Base-by-base conservation (phyloP, 495 filamentous ascomycete species). In the Daldinia loculata region DNA sequence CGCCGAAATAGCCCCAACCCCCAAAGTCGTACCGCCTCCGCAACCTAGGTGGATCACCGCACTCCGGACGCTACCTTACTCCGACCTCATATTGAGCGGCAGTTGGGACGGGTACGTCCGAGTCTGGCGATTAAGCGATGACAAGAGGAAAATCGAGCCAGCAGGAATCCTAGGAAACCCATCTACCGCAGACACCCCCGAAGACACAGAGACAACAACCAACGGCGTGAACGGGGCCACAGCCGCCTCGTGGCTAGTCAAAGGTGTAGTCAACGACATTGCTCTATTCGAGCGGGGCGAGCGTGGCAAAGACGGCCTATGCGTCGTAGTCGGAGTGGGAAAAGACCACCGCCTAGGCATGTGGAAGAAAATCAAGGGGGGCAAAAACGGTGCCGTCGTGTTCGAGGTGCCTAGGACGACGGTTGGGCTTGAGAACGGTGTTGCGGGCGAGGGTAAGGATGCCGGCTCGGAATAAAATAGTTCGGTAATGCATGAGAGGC, bases 51-150 rank as follows among this genome's bases (percentile, higher is more conserved):
- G 92, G 86, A 95, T 99, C 76, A 98, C 95, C 8, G 95, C 95
- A 2, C 81, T 99, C 48, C 83, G 90, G 29, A 91, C 91, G 4
- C 83, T 98, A 39, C 93, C 95, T 0, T 96, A 93, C 74, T 93
- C 92, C 9, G 93, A 99, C 74, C 80, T 97, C 30, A 85, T 98
- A 39, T 80, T 98, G 38, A 94, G 89, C 66, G 95, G 95, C 15
- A 96, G 92, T 77, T 98, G 94, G 93, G 95, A 99, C 80, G 95
- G 95, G 1, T 87, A 84, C 72, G 85, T 98, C 15, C 85, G 94
- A 29, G 90, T 89, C n/a, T 99, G 94, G 93, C 87, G 82, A 63
- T 82, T 98, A 45, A 91, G 89, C 39, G 85, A 91, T 22, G 94
- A 97, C 70, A 97, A 96, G 79, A 89, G 87, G 78, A 89, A 85